Percentiles rank a stretch among this genome's conserved stretches.
Evolutionary conservation across 371 early-diverging fungal species (phyloP).

Genomic region (Mucor plumbeus): DNA sequence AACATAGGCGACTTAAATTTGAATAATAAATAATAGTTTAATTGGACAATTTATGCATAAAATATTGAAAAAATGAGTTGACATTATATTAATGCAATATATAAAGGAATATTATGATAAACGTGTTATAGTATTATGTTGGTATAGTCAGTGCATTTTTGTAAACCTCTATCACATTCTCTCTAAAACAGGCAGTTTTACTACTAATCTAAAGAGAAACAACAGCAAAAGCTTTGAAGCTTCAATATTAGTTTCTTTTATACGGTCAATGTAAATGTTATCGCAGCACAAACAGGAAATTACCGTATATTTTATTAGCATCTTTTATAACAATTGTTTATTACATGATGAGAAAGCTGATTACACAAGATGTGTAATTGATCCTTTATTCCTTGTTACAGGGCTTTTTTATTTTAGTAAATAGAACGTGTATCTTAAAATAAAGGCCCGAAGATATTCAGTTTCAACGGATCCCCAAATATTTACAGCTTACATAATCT

Average conservation of each 20-base stretch:
- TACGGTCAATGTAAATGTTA: too few species aligned
- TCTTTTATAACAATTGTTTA: not conserved
- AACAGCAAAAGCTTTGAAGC: not conserved
- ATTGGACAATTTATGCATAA: not conserved
- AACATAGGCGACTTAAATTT: not conserved
- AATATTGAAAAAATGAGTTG: not conserved
- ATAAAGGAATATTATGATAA: too few species aligned
- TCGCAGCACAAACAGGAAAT: too few species aligned
- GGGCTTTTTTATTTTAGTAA: not conserved
- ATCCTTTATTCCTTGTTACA: constrained; percentile 1
- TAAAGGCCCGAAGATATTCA: not conserved
- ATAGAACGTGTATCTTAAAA: not conserved
- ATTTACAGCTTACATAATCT: not conserved
- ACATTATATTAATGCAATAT: not conserved
- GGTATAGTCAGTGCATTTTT: not conserved
- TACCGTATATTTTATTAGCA: not conserved
- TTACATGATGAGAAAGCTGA: not conserved
- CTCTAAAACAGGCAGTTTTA: too few species aligned
- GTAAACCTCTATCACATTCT: too few species aligned
- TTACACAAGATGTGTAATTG: constrained; percentile 1
- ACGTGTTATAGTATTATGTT: not conserved
- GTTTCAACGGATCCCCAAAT: constrained; percentile 1
- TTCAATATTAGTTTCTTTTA: not conserved
- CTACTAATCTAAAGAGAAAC: not conserved
- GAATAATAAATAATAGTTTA: not conserved